Base-by-base conservation (phyloP, 306 rosid species). In the Pterocarpus macrocarpus region DNA sequence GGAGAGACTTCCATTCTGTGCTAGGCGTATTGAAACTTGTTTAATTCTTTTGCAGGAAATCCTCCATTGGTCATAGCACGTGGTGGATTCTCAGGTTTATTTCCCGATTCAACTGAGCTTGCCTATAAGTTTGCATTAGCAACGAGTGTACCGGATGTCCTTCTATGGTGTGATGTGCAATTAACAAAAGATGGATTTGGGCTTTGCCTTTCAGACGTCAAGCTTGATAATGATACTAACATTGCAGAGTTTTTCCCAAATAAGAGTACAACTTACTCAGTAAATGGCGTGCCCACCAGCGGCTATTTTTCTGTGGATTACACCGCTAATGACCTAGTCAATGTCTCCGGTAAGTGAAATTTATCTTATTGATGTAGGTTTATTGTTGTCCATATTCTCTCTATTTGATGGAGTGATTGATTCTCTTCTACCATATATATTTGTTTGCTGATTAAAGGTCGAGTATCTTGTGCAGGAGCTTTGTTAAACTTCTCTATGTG, bases 61-160 rank as follows among this genome's bases (percentile, higher is more conserved):
- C 53, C 82, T 3, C 98, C 99, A 1, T 35, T 89, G 69, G 96
- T 90, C 16, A 64, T 95, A 62, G 97, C 99, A 13, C 94, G 84
- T 0, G 98, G 99, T 59, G 99, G 99, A 2, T 91, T 95, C 84
- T 91, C 99, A 0, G 99, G 99, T 71, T 43, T 96, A 44, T 87
- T 93, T 82, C 94, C 99, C 0, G 97, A 88, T 89, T 93, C 95
- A 6, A 92, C 97, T 70, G 15, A 0, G 0, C 0, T 0, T 36
- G 97, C 97, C 13, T 96, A 83, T 76, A 32, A 0, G 30, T 47
- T 90, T n/a, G 92, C 97, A 11, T 0, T 22, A 43, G 0, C 5
- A 1, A 58, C 82, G 0, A 81, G 94, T 47, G 57, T 79, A 16
- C 61, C 76, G 0, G 49, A 84, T 68, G 87, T 81, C 52, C 16